phyloP scores from a whole-genome alignment of 2,329 filamentous ascomycete genomes.

The Colletotrichum sublineola region DNA sequence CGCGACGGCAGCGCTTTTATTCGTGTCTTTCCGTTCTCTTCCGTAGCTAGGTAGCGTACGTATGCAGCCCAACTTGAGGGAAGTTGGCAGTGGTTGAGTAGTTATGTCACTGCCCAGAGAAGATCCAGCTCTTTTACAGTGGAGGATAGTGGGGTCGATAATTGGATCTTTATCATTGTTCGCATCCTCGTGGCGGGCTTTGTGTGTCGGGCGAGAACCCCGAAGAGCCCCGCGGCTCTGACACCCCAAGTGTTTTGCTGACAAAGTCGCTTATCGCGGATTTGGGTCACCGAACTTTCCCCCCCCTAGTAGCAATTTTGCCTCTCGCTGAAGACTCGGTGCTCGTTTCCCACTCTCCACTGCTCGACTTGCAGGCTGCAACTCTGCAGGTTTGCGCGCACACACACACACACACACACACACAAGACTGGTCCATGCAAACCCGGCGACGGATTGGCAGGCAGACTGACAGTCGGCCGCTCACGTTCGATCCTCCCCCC shows the following conservation, averaged over 20 bases:
- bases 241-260: constrained; percentile 24
- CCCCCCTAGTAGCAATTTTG: constrained; percentile 8
- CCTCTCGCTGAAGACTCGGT: constrained; percentile 41
- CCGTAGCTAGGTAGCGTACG: background rate
- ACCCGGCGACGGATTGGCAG: background rate
- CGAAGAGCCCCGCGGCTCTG: constrained; percentile 28
- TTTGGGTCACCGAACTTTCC: constrained; percentile 26
- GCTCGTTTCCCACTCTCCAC: constrained; percentile 15
- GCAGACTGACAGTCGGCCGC: constrained; percentile 12
- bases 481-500: constrained; percentile 25
- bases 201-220: constrained; percentile 37
- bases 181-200: constrained; percentile 14
- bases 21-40: constrained; percentile 20
- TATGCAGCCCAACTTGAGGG: constrained; percentile 2
- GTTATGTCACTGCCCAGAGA: constrained; percentile 6
- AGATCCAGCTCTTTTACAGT: constrained; percentile 33
- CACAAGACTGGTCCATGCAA: constrained; percentile 2
- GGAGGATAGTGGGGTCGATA: constrained; percentile 34
- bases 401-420: background rate
- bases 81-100: constrained; percentile 12
- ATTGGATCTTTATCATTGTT: constrained; percentile 24
- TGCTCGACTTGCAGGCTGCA: constrained; percentile 24
- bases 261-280: constrained; percentile 32
- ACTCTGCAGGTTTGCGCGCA: constrained; percentile 26
- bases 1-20: constrained; percentile 20